Percentiles rank a stretch among this genome's conserved stretches.
These are phyloP conservation scores for Articulospora tetracladia DNA, from an alignment of 495 filamentous ascomycete genomes.

Conservation along the genomic window DNA sequence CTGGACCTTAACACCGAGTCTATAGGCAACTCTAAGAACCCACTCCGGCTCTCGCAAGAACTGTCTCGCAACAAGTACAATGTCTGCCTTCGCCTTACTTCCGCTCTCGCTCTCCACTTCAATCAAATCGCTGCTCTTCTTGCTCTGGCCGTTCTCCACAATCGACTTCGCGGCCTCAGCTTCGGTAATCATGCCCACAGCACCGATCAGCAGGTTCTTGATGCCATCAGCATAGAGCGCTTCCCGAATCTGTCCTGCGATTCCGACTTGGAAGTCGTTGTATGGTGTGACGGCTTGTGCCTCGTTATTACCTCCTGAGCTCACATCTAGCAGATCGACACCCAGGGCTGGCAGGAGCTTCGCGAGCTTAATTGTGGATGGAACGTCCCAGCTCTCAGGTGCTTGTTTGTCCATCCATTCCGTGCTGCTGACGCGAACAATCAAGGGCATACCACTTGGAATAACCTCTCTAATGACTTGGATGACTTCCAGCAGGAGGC, in stretches of 20 bases:
- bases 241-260: slow-evolving; percentile 56
- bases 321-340: slow-evolving; percentile 75
- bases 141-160: slow-evolving; percentile 41
- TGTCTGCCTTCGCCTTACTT: slow-evolving; percentile 49
- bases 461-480: slow-evolving; percentile 46
- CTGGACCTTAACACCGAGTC: slow-evolving; percentile 54
- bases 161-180: slow-evolving; percentile 55
- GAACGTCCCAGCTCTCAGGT: slow-evolving; percentile 59
- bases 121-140: slow-evolving; percentile 12
- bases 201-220: slow-evolving; percentile 55
- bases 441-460: slow-evolving; percentile 58
- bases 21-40: slow-evolving; percentile 54
- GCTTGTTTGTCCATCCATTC: slow-evolving; percentile 64
- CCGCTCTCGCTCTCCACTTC: slow-evolving; percentile 42
- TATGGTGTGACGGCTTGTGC: slow-evolving; percentile 52
- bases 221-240: slow-evolving; percentile 52
- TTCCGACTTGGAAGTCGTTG: slow-evolving; percentile 58
- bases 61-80: slow-evolving; percentile 59
- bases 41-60: slow-evolving; percentile 67
- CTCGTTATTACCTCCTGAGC: slow-evolving; percentile 62
- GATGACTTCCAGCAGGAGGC: slow-evolving; percentile 43
- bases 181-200: slow-evolving; percentile 69
- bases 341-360: slow-evolving; percentile 59
- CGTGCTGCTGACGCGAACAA: slow-evolving; percentile 65
- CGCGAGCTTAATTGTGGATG: slow-evolving; percentile 58